Base-by-base conservation (phyloP, 768 basidiomycete genomes). In the Suillus spraguei region DNA sequence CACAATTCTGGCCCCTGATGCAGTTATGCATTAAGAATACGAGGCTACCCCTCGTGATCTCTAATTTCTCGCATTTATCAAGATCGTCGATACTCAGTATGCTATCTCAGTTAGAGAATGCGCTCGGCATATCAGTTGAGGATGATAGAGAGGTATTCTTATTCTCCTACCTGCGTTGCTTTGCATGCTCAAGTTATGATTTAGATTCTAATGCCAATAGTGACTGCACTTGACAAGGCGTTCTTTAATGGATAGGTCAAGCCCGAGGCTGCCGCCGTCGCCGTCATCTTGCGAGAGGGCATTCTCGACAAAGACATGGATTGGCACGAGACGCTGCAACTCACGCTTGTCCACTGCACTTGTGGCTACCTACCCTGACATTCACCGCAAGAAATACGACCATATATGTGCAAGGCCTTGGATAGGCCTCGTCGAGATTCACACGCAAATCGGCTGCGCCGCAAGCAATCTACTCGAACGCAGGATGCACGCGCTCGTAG, bases 311-410 rank as follows among this genome's bases (percentile, higher is more conserved):
- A 80, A 33, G 79, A 83, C 38, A 92, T 98, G 83, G 94, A 98
- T 72, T 99, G 97, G 97, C 92, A 89, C 69, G 91, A 95, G 67
- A 94, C 93, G 0, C 88, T 91, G 5, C 95, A 97, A 71, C 97
- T 97, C 5, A 91, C 88, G 66, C 70, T 44, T 59, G 8, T 61
- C 50, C 53, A 50, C 33, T 20, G 16, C 2, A 28, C n/a, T 41
- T 60, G 10, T 55, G 54, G 16, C 47, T 62, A 55, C 65, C 54
- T 62, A 54, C 65, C 47, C 50, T 63, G 52, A 66, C 62, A 60
- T 63, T 17, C 14, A 22, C 20, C 10, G 54, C 55, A 83, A 90
- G 97, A 97, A 78, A 95, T 99, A 64, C 88, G 97, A 54, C 87
- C 94, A 14, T 99, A 96, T 76, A 93, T 99, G 85, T 96, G 91